These are phyloP conservation scores for Bombardia bombarda DNA, from an alignment of 495 filamentous ascomycete species.

Conservation along the genomic window DNA sequence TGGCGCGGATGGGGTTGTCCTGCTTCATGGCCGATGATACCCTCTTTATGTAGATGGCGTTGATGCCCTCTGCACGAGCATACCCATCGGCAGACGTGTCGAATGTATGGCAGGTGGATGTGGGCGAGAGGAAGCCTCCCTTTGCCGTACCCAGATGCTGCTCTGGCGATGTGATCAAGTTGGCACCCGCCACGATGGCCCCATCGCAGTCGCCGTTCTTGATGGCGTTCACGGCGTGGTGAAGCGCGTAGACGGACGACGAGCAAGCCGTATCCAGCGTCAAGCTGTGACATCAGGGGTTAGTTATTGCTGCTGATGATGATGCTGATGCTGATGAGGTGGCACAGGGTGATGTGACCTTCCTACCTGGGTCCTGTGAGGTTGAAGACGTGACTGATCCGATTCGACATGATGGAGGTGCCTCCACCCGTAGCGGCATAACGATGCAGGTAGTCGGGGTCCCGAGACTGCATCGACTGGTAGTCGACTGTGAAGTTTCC, in stretches of 20 bases:
- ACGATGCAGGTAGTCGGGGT: constrained; percentile 6
- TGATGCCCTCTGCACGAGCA: constrained; percentile 51
- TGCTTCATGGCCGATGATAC: too few species aligned
- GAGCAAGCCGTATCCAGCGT: constrained; percentile 48
- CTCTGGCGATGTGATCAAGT: constrained; percentile 41
- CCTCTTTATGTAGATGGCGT: constrained; percentile 3
- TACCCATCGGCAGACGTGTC: constrained; percentile 54
- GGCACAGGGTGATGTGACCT: too few species aligned
- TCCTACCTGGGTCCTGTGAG: constrained; percentile 35
- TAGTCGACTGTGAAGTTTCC: constrained; percentile 36
- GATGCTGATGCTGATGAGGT: constrained; percentile 50
- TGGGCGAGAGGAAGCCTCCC: constrained; percentile 25
- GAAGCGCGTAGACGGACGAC: constrained; percentile 42
- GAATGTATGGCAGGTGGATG: constrained; percentile 45
- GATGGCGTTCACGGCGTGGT: constrained; percentile 45
- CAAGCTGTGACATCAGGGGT: too few species aligned
- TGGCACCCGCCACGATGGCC: constrained; percentile 44
- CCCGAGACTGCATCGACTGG: constrained; percentile 46
- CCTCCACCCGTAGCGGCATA: constrained; percentile 21
- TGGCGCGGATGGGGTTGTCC: too few species aligned
- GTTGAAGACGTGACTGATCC: constrained; percentile 43
- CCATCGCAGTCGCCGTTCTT: constrained; percentile 23
- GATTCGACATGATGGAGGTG: constrained; percentile 33
- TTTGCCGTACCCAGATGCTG: constrained; percentile 20
- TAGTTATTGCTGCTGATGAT: too few species aligned